Evolutionary conservation across 306 rosid species (phyloP).

Genomic region (Abrus precatorius): DNA sequence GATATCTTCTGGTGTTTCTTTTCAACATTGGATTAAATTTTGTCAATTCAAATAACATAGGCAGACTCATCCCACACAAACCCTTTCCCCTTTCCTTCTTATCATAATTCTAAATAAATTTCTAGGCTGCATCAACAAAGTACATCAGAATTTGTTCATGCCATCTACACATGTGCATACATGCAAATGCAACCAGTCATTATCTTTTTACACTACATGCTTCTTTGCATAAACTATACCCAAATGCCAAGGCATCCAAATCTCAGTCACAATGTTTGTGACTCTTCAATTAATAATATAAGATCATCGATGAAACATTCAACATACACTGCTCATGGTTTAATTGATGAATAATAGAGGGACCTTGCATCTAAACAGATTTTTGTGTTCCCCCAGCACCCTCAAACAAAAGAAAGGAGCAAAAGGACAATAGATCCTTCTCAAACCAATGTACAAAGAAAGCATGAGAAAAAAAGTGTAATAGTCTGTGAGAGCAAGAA

Average conservation of each 20-base stretch:
- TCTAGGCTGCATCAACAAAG: background rate
- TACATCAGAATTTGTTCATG: background rate
- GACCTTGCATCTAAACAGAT: background rate
- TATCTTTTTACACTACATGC: slow-evolving; percentile 12
- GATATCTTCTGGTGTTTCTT: slow-evolving; percentile 7
- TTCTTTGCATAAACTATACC: slow-evolving; percentile 12
- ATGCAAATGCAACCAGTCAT: slow-evolving; percentile 2
- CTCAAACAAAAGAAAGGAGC: background rate
- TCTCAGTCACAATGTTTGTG: background rate
- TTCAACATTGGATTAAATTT: background rate
- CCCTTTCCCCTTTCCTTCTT: slow-evolving; percentile 9
- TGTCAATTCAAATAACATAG: background rate
- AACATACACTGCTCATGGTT: background rate
- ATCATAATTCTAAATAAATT: slow-evolving; percentile 5
- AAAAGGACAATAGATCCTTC: background rate
- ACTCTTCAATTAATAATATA: background rate
- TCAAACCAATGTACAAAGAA: background rate
- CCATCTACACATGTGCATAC: background rate
- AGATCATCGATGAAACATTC: background rate
- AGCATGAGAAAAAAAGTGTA: slow-evolving; percentile 18
- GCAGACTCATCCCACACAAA: background rate
- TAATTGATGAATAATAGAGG: background rate
- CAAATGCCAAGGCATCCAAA: background rate
- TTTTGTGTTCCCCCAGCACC: background rate
- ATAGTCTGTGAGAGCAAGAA: background rate